Conservation (phyloP, 139 green algal genomes). For the Tetradesmus lagerheimii region DNA sequence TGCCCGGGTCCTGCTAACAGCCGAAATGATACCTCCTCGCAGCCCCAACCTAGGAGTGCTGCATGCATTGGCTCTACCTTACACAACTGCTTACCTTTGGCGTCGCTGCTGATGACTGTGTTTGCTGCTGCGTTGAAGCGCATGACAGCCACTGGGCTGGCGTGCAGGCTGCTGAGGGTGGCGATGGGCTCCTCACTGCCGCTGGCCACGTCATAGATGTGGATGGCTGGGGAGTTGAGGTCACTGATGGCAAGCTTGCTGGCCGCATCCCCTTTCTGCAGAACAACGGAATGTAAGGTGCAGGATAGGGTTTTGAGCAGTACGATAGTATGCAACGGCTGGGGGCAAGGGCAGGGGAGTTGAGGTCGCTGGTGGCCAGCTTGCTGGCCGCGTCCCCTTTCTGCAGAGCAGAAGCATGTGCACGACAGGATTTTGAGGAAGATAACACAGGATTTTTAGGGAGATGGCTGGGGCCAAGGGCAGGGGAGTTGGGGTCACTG, state of each 20-base stretch:
- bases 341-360: no score
- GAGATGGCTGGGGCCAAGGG: slow-evolving; percentile 87
- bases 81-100: slow-evolving; percentile 63
- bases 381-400: slow-evolving; percentile 74
- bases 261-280: slow-evolving; percentile 78
- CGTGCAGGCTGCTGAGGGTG: slow-evolving; percentile 67
- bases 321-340: no score
- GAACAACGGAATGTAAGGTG: neutral
- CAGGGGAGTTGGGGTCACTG: slow-evolving; percentile 75
- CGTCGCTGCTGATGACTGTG: slow-evolving; percentile 66
- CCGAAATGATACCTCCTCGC: no score
- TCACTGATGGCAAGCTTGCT: slow-evolving; percentile 89
- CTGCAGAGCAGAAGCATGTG: slow-evolving; percentile 53
- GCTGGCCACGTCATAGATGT: slow-evolving; percentile 84
- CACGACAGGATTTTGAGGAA: no score
- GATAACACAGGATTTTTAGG: no score
- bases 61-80: no score
- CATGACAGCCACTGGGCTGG: slow-evolving; percentile 78
- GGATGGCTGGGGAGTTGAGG: slow-evolving; percentile 73
- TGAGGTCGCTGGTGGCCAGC: slow-evolving; percentile 86
- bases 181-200: slow-evolving; percentile 72
- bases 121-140: slow-evolving; percentile 78
- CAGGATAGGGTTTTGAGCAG: neutral
- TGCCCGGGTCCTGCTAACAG: no score
- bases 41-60: no score